Percentiles rank a stretch among this genome's conserved stretches.
Evolutionary conservation across 371 early-diverging fungal genomes (phyloP).

Genomic region (Mucor lusitanicus): DNA sequence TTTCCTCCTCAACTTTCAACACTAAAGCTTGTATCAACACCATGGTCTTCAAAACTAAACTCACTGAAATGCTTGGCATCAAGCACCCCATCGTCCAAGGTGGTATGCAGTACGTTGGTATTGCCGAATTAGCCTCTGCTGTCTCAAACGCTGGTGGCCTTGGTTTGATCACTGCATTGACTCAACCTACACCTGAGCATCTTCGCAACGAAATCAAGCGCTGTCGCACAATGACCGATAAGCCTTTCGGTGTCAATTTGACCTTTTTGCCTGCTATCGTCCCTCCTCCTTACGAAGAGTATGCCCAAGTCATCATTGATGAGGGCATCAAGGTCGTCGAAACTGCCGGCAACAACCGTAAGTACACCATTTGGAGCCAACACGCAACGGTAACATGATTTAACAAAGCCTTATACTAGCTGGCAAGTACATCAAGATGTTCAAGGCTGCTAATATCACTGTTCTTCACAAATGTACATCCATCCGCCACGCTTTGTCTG

Average conservation of each 20-base stretch:
- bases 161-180: constrained; percentile 88
- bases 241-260: constrained; percentile 82
- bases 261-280: constrained; percentile 66
- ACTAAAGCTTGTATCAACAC: background rate
- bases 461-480: constrained; percentile 82
- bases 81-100: constrained; percentile 67
- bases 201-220: constrained; percentile 72
- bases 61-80: constrained; percentile 70
- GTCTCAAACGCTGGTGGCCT: constrained; percentile 98
- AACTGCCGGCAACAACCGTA: constrained; percentile 69
- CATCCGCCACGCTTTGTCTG: constrained; percentile 72
- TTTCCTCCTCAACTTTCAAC: background rate
- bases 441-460: constrained; percentile 74
- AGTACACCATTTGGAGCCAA: constrained; percentile 16
- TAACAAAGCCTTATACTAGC: constrained; percentile 29
- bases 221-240: constrained; percentile 73
- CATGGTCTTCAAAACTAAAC: constrained; percentile 64
- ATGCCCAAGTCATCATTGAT: constrained; percentile 74
- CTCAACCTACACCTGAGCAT: constrained; percentile 85
- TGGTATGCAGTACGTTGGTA: constrained; percentile 60
- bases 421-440: constrained; percentile 69
- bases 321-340: constrained; percentile 83
- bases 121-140: constrained; percentile 79
- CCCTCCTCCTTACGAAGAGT: constrained; percentile 81
- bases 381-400: background rate